phyloP scores from a whole-genome alignment of 2,329 filamentous ascomycete genomes.

The Xenoacremonium recifei region DNA sequence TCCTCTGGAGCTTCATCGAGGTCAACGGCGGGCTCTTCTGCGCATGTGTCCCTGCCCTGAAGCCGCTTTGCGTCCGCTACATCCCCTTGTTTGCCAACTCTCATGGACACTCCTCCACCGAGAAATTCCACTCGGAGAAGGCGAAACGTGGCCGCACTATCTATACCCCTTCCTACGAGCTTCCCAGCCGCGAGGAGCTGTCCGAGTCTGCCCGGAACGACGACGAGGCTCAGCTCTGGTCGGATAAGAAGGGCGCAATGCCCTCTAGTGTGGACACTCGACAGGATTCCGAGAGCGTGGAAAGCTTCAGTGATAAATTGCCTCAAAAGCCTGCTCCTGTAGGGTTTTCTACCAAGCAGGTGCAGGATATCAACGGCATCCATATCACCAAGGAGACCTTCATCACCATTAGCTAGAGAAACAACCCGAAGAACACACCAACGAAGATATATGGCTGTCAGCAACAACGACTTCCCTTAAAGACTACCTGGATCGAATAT shows the following conservation, averaged over 20 bases:
- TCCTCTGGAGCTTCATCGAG: slow-evolving; percentile 47
- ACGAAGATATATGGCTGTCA: not conserved
- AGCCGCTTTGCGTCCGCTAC: slow-evolving; percentile 43
- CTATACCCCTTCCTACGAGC: slow-evolving; percentile 20
- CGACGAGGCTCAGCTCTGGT: slow-evolving; percentile 23
- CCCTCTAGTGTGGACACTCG: slow-evolving; percentile 11
- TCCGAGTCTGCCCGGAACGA: slow-evolving; percentile 14
- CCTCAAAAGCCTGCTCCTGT: slow-evolving; percentile 15
- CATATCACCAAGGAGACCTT: slow-evolving; percentile 24
- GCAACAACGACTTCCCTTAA: not conserved
- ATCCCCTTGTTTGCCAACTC: slow-evolving; percentile 24
- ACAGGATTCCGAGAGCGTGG: slow-evolving; percentile 22
- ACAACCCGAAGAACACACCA: too few relatives aligned
- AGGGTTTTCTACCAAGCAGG: slow-evolving; percentile 17
- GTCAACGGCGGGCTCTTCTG: slow-evolving; percentile 50
- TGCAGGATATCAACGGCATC: slow-evolving; percentile 17
- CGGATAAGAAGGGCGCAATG: slow-evolving; percentile 6
- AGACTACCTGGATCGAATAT: not conserved
- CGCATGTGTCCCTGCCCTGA: slow-evolving; percentile 48
- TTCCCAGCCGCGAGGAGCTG: slow-evolving; percentile 18
- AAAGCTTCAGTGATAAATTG: slow-evolving; percentile 14
- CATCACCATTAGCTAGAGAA: slow-evolving; percentile 19
- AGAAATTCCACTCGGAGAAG: slow-evolving; percentile 16
- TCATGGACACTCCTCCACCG: slow-evolving; percentile 20
- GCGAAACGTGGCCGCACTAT: slow-evolving; percentile 13